phyloP scores from a whole-genome alignment of 31 red algal species.

The Asparagopsis taxiformis region DNA sequence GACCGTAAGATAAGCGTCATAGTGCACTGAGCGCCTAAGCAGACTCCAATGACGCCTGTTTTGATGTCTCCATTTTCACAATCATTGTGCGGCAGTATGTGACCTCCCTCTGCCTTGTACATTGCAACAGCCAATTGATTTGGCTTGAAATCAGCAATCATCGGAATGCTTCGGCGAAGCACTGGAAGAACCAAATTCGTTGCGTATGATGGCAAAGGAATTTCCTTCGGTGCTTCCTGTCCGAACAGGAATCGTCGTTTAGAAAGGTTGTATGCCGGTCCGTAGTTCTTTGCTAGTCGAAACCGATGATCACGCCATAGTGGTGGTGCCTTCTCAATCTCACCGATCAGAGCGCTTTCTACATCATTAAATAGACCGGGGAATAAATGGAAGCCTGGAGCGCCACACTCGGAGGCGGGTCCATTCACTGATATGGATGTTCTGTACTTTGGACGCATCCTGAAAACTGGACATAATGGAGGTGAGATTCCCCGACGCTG shows the following conservation, averaged over 20 bases:
- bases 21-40: constrained; percentile 38
- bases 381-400: constrained; percentile 46
- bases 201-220: constrained; percentile 35
- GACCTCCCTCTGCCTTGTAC: constrained; percentile 28
- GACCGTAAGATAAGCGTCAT: constrained; percentile 50
- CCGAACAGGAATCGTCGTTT: constrained; percentile 41
- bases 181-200: constrained; percentile 39
- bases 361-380: constrained; percentile 12
- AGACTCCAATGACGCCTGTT: constrained; percentile 51
- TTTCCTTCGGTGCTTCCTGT: constrained; percentile 14
- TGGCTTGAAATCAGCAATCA: constrained; percentile 26
- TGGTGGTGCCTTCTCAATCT: constrained; percentile 16
- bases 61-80: constrained; percentile 46
- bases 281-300: constrained; percentile 53
- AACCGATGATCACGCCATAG: constrained; percentile 29
- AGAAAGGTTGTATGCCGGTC: constrained; percentile 25
- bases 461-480: constrained; percentile 1
- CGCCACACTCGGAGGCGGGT: constrained; percentile 16
- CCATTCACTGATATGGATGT: neutral
- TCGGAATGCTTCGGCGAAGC: constrained; percentile 13
- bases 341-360: constrained; percentile 6
- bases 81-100: constrained; percentile 67
- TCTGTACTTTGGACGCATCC: constrained; percentile 11
- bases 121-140: constrained; percentile 48
- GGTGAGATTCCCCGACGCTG: neutral